These are phyloP conservation scores for Mollisiaceae sp. DNA, from an alignment of 2,329 filamentous ascomycete species.

Conservation along the genomic window DNA sequence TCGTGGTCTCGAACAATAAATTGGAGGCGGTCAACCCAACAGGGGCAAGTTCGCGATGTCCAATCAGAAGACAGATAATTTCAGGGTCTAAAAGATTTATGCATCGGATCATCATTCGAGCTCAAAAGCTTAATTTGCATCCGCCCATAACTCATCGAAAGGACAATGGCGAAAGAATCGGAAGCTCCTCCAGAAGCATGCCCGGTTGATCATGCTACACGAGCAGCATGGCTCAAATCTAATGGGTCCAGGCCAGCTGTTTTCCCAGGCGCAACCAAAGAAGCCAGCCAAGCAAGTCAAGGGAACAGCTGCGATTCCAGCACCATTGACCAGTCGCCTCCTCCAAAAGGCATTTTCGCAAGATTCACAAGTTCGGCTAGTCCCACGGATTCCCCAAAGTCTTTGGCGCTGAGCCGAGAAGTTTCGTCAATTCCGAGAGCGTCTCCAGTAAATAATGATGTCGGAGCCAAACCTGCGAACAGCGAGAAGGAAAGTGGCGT, in stretches of 20 bases:
- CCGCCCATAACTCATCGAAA: background rate
- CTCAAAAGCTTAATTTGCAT: background rate
- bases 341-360: slow-evolving; percentile 34
- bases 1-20: slow-evolving; percentile 17
- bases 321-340: slow-evolving; percentile 47
- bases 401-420: slow-evolving; percentile 70
- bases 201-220: slow-evolving; percentile 88
- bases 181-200: slow-evolving; percentile 57
- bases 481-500: slow-evolving; percentile 78
- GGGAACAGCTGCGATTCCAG: slow-evolving; percentile 44
- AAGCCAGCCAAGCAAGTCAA: slow-evolving; percentile 41
- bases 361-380: slow-evolving; percentile 26
- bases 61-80: background rate
- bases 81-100: slow-evolving; percentile 26
- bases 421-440: slow-evolving; percentile 81
- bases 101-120: slow-evolving; percentile 25
- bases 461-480: slow-evolving; percentile 64
- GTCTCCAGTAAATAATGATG: slow-evolving; percentile 46
- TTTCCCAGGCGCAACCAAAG: slow-evolving; percentile 36
- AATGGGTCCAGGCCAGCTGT: slow-evolving; percentile 33
- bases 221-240: slow-evolving; percentile 78
- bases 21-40: slow-evolving; percentile 12
- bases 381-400: slow-evolving; percentile 19
- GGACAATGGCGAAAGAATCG: slow-evolving; percentile 38
- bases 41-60: background rate